Base-by-base conservation (phyloP, 164 flowering plant genomes). In the Taxillus chinensis region DNA sequence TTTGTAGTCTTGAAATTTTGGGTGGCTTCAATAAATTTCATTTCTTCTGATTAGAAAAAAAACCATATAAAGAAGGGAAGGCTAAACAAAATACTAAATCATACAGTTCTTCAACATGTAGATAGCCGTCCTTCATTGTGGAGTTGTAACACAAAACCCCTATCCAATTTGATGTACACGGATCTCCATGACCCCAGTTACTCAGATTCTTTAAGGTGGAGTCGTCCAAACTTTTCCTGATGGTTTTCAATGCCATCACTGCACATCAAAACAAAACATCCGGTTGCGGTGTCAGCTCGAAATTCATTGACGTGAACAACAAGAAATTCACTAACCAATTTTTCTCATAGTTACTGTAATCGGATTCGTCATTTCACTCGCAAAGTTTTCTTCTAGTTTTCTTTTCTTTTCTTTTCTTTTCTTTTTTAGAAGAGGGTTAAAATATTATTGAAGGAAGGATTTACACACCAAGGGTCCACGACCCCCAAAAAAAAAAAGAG, bases 131-230 rank as follows among this genome's bases (percentile, higher is more conserved):
- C 12, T 58, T 64, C 59, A 61, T n/a, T 10, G 81, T 67, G 3
- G 6, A 8, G 67, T 89, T 79, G 76, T 38, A 81, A 84, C 98
- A 91, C 49, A 78, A 46, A 62, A 91, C 80, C 51, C 96, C 96
- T 1, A 81, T 84, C 97, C 97, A 91, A 42, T 83, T 82, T 15
- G 88, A 71, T 41, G 71, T 68, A 61, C 97, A 91, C 38, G 97
- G 96, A 72, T 91, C 97, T 41, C 96, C 86, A 39, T 46, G 50
- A 17, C 64, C 72, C 97, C 97, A 91, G 53, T 70, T 75, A 15
- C 59, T 67, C 43, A 91, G 78, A 62, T 74, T 68, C 57, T 69
- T 63, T 50, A 58, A 16, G 45, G 64, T 60, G 38, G 83, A 78
- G 79, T 90, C 97, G 16, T 57, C 52, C 72, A 90, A 77, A 55